Conservation (phyloP, 305 asterid genomes). For the Striga hermonthica region DNA sequence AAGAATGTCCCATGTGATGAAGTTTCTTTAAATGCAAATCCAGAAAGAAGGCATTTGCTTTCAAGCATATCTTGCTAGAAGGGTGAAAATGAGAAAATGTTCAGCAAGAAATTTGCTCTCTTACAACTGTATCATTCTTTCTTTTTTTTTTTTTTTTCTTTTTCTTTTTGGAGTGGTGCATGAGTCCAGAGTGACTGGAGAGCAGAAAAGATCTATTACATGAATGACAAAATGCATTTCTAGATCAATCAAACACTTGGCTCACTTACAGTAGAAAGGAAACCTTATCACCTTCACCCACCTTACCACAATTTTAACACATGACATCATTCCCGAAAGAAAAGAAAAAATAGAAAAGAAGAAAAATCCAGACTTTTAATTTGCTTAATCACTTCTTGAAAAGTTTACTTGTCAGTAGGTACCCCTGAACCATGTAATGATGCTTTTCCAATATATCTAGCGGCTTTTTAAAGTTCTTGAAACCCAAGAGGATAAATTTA, state of each 20-base stretch:
- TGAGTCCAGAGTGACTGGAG: constrained; percentile 22
- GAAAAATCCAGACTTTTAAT: constrained; percentile 14
- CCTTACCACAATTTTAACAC: constrained; percentile 22
- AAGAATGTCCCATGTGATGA: constrained; percentile 24
- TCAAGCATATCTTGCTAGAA: constrained; percentile 28
- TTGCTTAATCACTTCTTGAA: constrained; percentile 9
- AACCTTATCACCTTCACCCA: constrained; percentile 16
- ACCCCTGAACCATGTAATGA: neutral
- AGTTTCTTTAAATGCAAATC: constrained; percentile 33
- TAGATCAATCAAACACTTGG: constrained; percentile 18
- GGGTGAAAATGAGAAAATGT: constrained; percentile 27
- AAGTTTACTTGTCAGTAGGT: too few relatives aligned
- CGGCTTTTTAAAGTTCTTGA: neutral
- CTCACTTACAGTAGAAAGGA: constrained; percentile 21
- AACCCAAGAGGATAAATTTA: constrained; percentile 3
- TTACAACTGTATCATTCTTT: constrained; percentile 21
- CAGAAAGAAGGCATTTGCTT: constrained; percentile 24
- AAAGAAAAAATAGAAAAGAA: too few relatives aligned
- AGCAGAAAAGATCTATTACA: constrained; percentile 19
- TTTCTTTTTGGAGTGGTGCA: constrained; percentile 4
- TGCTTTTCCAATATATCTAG: neutral
- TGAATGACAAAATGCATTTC: constrained; percentile 21
- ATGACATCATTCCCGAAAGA: constrained; percentile 9
- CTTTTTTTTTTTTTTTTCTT: neutral
- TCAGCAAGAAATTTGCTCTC: constrained; percentile 26